Base-by-base conservation (phyloP, 2,329 filamentous ascomycete genomes). In the Fusarium sp. region DNA sequence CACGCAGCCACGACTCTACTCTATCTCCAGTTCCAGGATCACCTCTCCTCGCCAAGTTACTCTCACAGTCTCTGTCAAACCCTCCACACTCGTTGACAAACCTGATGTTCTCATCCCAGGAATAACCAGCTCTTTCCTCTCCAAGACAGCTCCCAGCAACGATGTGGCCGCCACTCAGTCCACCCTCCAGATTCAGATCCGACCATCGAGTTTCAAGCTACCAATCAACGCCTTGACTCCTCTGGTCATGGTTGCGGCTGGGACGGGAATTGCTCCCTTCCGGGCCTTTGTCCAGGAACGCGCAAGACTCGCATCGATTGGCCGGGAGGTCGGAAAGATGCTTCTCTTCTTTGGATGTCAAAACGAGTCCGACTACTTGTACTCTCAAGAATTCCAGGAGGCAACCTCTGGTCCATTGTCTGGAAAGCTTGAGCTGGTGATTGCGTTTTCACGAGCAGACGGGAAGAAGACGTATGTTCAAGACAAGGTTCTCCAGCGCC, bases 1-100 rank as follows among this genome's bases (percentile, higher is more conserved):
- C 1, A 57, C 40, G 33, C 53, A 57, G 1, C 53, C 53, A 2
- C 53, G 53, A 27, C 53, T 57, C 2, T 57, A 57, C 0, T 57
- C 53, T 2, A 29, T 57, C 33, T 57, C 53, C 2, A 57, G 53
- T 8, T 57, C 53, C 5, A 57, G 53, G 6, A 57, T 57, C 16
- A 57, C 35, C 1, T 57, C 53, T n/a, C 53, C 53, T 4, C 53
- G 35, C 16, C 53, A 57, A 17, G 22, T 38, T 7, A 38, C 60
- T 7, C 51, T 70, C 2, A 57, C 69, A 0, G 64, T 70, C 4
- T 64, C 67, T 0, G 60, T 70, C 5, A 70, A 72, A 16, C 64
- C 69, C 11, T 69, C 62, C 5, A 38, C 40, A 2, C 17, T 71
- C 0, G 2, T 27, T n/a, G 55, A 29, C 6, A 31, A 35, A 2